phyloP scores from a whole-genome alignment of 1,139 yeast genomes.

The Taphrina flavorubra region DNA sequence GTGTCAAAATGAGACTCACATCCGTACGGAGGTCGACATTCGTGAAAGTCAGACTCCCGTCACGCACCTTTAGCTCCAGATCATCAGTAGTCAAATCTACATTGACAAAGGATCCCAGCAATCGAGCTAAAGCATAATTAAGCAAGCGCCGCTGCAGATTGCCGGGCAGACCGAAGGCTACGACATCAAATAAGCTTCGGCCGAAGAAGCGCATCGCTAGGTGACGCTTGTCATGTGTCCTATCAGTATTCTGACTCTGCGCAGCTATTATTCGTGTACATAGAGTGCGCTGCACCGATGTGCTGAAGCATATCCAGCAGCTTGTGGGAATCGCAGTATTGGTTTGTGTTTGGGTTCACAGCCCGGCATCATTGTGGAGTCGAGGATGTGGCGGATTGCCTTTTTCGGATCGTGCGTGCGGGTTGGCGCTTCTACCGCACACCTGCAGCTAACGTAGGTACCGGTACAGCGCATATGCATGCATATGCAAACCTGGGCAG shows the following conservation, averaged over 20 bases:
- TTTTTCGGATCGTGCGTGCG: not conserved
- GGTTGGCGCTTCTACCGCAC: not conserved
- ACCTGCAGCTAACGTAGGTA: too few relatives aligned
- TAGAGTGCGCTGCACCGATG: too few relatives aligned
- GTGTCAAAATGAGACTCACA: not conserved
- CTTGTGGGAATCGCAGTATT: not conserved
- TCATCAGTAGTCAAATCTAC: slow-evolving; percentile 17
- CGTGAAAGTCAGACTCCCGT: slow-evolving; percentile 21
- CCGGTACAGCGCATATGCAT: too few relatives aligned
- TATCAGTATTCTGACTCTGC: too few relatives aligned
- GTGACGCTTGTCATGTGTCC: not conserved
- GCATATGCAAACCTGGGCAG: too few relatives aligned
- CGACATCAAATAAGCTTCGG: slow-evolving; percentile 15
- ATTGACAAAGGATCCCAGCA: slow-evolving; percentile 23
- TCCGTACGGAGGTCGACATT: slow-evolving; percentile 28
- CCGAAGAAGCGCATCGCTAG: slow-evolving; percentile 27
- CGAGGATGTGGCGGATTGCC: not conserved
- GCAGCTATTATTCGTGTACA: too few relatives aligned
- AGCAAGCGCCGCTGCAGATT: slow-evolving; percentile 30
- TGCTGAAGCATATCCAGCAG: too few relatives aligned
- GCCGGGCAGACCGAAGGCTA: slow-evolving; percentile 14
- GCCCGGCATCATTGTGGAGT: slow-evolving; percentile 10
- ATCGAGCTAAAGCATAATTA: slow-evolving; percentile 15
- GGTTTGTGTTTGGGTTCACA: not conserved
- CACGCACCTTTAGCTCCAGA: slow-evolving; percentile 23